These are phyloP conservation scores for Orbilia ellipsospora DNA, from an alignment of 2,329 filamentous ascomycete species.

Conservation along the genomic window DNA sequence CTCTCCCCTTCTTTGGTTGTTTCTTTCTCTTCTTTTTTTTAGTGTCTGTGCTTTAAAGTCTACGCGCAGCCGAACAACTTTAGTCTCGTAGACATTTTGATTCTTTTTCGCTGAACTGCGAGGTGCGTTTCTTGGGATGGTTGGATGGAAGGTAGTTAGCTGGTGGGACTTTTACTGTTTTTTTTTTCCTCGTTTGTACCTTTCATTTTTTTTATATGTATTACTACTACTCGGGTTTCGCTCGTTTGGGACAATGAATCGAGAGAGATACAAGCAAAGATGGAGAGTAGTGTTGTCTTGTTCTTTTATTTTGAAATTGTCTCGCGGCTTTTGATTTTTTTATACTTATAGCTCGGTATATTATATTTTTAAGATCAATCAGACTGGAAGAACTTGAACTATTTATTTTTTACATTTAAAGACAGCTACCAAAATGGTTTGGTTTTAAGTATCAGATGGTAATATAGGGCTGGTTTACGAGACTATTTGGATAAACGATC, in stretches of 20 bases:
- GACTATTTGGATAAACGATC: too few species aligned
- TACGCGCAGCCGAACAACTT: constrained; percentile 5
- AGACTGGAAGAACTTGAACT: constrained; percentile 25
- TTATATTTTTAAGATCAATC: constrained; percentile 2
- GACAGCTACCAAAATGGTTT: too few species aligned
- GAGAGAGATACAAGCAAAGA: constrained; percentile 19
- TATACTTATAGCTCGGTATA: too few species aligned
- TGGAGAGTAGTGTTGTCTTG: constrained; percentile 15
- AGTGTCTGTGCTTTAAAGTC: not conserved
- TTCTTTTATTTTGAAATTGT: constrained; percentile 14
- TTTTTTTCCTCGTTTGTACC: constrained; percentile 14
- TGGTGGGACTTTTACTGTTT: constrained; percentile 37
- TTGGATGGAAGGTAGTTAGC: not conserved
- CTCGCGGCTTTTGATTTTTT: constrained; percentile 16
- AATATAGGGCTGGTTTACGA: too few species aligned
- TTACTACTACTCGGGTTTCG: constrained; percentile 53
- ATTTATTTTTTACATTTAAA: too few species aligned
- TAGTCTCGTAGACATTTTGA: constrained; percentile 1
- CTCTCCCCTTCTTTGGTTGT: constrained; percentile 6
- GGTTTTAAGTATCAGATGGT: too few species aligned
- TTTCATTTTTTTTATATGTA: constrained; percentile 30
- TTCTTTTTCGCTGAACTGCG: constrained; percentile 36
- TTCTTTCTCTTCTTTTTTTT: too few species aligned
- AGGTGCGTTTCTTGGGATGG: constrained; percentile 41
- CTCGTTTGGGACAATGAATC: constrained; percentile 36